Base-by-base conservation (phyloP, 2,329 filamentous ascomycete genomes). In the Apiospora hydei region DNA sequence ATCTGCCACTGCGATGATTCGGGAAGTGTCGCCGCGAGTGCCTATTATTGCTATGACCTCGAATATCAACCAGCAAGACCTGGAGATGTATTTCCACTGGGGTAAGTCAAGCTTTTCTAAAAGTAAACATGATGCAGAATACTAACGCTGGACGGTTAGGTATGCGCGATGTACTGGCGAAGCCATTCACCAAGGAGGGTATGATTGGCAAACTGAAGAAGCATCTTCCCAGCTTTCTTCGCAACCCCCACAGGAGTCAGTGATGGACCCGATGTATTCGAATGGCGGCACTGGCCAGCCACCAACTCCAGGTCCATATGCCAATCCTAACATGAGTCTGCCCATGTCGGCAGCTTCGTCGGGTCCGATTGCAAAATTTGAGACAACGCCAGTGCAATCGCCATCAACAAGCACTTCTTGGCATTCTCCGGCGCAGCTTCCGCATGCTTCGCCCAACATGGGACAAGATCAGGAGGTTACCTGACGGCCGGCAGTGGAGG, bases 31-130 rank as follows among this genome's bases (percentile, higher is more conserved):
- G 75, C 90, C 91, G 49, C 90, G 91, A 7, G 91, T 93, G 26
- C 96, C 96, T 0, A 97, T 99, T 77, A 94, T 99, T 72, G 96
- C 96, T 67, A 98, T 99, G 96, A 99, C 96, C 3, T 98, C 96
- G 4, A 99, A 98, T 80, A 98, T 99, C 75, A 90, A 96, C 75
- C 95, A 94, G 73, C 96, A 98, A 78, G 96, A 99, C 80, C 97
- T 98, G 74, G 94, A 96, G 70, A 95, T 97, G 84, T 99, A 99
- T 81, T 98, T 98, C 84, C 92, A 96, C 78, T 95, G 97, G 84
- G 96, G 95, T 96, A 88, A 86, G 92, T 82, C 44, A 21, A 26
- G 70, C 24, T 5, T 38, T 4, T 53, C n/a, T 11, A 43, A 43
- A 4, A 1, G 53, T 8, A 13, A 3, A 14, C 2, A 14, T n/a